These are phyloP conservation scores for Sporopachydermia lactativora DNA, from an alignment of 805 yeast species.

Conservation along the genomic window DNA sequence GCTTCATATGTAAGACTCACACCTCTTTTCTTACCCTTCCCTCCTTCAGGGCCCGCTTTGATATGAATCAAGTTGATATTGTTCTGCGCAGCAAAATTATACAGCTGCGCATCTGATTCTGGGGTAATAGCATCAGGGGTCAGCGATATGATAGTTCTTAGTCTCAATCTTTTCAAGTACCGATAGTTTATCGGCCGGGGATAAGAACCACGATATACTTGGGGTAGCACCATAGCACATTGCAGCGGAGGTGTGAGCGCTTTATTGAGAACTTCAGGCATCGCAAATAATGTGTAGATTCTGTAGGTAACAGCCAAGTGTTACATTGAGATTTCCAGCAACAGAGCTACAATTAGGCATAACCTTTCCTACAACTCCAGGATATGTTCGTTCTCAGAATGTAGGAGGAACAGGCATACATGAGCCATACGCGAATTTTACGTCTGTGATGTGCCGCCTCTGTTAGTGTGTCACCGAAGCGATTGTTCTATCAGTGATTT, in stretches of 20 bases:
- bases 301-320: no score
- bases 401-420: no score
- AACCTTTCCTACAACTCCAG: no score
- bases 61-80: conserved; percentile 56
- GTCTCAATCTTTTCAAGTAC: conserved; percentile 47
- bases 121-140: conserved; percentile 60
- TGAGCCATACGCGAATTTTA: no score
- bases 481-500: no score
- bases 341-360: no score
- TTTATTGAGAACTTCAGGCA: no score
- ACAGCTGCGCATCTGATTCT: conserved; percentile 35
- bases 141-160: conserved; percentile 63
- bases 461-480: no score
- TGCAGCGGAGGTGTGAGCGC: conserved; percentile 60
- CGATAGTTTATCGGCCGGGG: conserved; percentile 65
- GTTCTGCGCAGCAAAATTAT: conserved; percentile 35
- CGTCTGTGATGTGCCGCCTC: no score
- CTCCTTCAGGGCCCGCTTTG: conserved; percentile 39
- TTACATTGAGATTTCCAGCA: no score
- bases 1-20: conserved; percentile 64
- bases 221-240: conserved; percentile 56
- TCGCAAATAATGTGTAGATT: no score
- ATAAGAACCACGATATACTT: conserved; percentile 71
- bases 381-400: no score
- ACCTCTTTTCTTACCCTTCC: conserved; percentile 60